These are phyloP conservation scores for Fusarium marasasianum DNA, from an alignment of 2,329 filamentous ascomycete genomes.

Conservation along the genomic window DNA sequence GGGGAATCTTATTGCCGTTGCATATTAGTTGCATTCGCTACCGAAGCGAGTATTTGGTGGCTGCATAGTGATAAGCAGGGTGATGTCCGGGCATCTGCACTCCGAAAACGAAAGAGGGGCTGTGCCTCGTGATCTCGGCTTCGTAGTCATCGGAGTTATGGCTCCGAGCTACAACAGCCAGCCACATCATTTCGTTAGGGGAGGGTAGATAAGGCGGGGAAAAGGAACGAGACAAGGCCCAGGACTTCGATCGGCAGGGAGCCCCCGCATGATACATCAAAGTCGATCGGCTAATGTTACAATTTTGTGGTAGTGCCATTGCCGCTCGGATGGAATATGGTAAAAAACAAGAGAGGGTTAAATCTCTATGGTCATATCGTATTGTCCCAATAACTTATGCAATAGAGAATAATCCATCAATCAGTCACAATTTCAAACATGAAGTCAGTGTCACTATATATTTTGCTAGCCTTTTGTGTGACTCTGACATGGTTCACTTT, in stretches of 20 bases:
- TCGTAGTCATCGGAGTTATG: not conserved
- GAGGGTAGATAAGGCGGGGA: not conserved
- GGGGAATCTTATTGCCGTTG: not conserved
- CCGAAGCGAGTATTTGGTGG: not conserved
- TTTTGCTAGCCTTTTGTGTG: not conserved
- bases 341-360: fast-evolving
- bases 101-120: not conserved
- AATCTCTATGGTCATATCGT: not conserved
- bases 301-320: fast-evolving
- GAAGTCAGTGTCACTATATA: not conserved
- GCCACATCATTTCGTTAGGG: not conserved
- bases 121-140: not conserved
- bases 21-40: not conserved
- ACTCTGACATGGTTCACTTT: not conserved
- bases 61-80: not conserved
- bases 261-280: not conserved
- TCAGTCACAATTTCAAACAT: not conserved
- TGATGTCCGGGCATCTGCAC: not conserved
- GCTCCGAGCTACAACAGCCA: not conserved
- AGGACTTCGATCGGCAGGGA: not conserved
- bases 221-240: fast-evolving
- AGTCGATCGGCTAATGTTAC: not conserved
- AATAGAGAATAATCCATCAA: not conserved
- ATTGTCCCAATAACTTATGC: fast-evolving
- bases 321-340: not conserved